These are phyloP conservation scores for Neophaeococcomyces aloes DNA, from an alignment of 2,329 filamentous ascomycete species.

Conservation along the genomic window DNA sequence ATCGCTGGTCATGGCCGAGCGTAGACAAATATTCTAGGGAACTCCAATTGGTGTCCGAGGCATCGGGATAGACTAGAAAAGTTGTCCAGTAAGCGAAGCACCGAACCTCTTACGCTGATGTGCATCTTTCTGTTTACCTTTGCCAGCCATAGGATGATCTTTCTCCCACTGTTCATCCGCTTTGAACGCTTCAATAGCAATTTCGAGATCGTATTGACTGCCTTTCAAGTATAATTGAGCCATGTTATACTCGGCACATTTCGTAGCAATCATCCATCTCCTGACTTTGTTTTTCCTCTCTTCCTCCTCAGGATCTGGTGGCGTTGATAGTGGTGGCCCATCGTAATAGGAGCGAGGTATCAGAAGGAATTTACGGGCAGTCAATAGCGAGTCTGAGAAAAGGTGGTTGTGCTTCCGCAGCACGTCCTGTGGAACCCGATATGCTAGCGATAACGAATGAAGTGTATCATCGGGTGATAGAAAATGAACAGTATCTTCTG, in stretches of 20 bases:
- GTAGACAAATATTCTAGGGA: no score
- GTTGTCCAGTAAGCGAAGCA: conserved; percentile 14
- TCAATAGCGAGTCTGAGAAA: conserved; percentile 59
- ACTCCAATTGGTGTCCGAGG: no score
- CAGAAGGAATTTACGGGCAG: conserved; percentile 56
- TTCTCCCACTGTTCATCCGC: conserved; percentile 69
- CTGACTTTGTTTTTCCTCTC: conserved; percentile 61
- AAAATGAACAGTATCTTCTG: conserved; percentile 62
- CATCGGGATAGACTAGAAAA: conserved; percentile 16
- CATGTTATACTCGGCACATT: conserved; percentile 52
- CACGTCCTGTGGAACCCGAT: conserved; percentile 53
- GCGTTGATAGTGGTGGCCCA: conserved; percentile 32
- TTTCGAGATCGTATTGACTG: conserved; percentile 53
- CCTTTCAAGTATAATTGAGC: conserved; percentile 67
- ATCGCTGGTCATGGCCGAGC: no score
- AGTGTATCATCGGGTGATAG: conserved; percentile 62
- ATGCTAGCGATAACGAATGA: conserved; percentile 57
- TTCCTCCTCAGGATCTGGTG: conserved; percentile 48
- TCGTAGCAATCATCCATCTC: conserved; percentile 69
- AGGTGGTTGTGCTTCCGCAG: conserved; percentile 60
- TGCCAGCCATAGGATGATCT: conserved; percentile 48
- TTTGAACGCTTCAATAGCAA: conserved; percentile 53
- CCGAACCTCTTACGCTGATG: conserved; percentile 6
- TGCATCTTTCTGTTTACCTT: conserved; percentile 28
- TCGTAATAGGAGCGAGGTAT: conserved; percentile 63